phyloP scores from a whole-genome alignment of 495 filamentous ascomycete species.

The Aspergillus coremiiformis region DNA sequence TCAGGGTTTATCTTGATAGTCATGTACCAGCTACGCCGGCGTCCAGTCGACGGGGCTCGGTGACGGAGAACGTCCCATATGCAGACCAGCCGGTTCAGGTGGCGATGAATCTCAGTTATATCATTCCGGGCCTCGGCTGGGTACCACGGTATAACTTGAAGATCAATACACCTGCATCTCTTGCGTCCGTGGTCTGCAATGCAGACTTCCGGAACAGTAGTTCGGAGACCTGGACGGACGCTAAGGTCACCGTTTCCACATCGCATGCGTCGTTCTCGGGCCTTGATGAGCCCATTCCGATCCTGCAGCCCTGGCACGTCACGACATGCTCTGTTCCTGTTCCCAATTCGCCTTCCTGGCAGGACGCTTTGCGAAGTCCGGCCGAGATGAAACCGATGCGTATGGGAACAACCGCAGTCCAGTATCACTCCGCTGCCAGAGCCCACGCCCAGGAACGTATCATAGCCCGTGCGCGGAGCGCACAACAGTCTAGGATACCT shows the following conservation, averaged over 20 bases:
- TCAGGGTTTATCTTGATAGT: conserved; percentile 46
- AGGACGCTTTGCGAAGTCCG: conserved; percentile 3
- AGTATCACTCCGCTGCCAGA: neutral
- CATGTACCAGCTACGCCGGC: conserved; percentile 38
- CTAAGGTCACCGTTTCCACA: conserved; percentile 58
- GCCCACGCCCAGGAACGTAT: neutral
- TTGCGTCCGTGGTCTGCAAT: conserved; percentile 52
- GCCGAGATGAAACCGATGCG: neutral
- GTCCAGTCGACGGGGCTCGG: conserved; percentile 49
- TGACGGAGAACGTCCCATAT: conserved; percentile 24
- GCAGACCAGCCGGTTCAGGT: conserved; percentile 17
- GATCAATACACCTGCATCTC: conserved; percentile 48
- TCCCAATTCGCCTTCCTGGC: conserved; percentile 7
- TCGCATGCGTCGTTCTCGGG: conserved; percentile 59
- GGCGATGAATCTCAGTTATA: conserved; percentile 52
- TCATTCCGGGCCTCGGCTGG: conserved; percentile 57
- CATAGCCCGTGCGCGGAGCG: neutral
- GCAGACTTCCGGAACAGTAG: conserved; percentile 59
- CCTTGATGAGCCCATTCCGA: conserved; percentile 51
- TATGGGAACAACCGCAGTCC: neutral
- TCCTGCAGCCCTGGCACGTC: conserved; percentile 54
- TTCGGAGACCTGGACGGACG: conserved; percentile 61
- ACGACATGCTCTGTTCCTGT: conserved; percentile 22
- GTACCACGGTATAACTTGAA: conserved; percentile 57
- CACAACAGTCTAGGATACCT: neutral